Evolutionary conservation across 2,329 filamentous ascomycete species (phyloP), one percentile per base, ranked within the genome.

Genomic region (Alternaria arborescens): DNA sequence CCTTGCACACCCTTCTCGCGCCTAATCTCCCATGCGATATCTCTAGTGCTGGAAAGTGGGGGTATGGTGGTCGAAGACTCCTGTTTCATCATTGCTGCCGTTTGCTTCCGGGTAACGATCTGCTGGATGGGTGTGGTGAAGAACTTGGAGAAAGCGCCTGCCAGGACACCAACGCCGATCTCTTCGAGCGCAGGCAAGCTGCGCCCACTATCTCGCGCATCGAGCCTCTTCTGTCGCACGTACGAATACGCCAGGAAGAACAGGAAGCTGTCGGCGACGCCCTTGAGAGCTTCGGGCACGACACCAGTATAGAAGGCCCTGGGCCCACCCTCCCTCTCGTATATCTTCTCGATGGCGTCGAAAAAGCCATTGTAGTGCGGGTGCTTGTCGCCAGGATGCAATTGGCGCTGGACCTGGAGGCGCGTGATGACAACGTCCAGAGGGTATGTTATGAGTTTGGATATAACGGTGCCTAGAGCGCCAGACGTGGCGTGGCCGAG

Each of bases 241-340:
- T 85, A 85, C 3, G 81, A 91, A 79, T 97, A 96, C 60, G 91
- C 89, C 18, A 94, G 84, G 80, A 96, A 96, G 82, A 96, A 96
- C 52, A 96, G 83, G 74, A 95, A 94, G 58, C 90, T 91, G 80
- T 95, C 92, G 30, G 87, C 77, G 12, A 84, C 77, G 43, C 79
- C 78, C 66, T 84, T 84, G 26, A 77, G 67, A 1, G 81, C 79
- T 68, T 84, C 82, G 8, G 78, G 77, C 16, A 67, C 62, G 8
- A 81, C 71, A 5, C 83, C 82, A 24, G 78, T 81, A 65, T 84
- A 97, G 66, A 97, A 89, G 1, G 89, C 91, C 52, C 77, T 74
- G 18, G 89, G 66, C 4, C 91, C 88, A n/a, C 91, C 92, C 77
- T 93, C 91, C 32, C 85, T 82, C 34, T 82, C 80, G 71, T 90